A percentile compares a stretch with the other conserved stretches of the same genome.
Evolutionary conservation across 768 basidiomycete genomes (phyloP).

Genomic region (Lentinula sp.): DNA sequence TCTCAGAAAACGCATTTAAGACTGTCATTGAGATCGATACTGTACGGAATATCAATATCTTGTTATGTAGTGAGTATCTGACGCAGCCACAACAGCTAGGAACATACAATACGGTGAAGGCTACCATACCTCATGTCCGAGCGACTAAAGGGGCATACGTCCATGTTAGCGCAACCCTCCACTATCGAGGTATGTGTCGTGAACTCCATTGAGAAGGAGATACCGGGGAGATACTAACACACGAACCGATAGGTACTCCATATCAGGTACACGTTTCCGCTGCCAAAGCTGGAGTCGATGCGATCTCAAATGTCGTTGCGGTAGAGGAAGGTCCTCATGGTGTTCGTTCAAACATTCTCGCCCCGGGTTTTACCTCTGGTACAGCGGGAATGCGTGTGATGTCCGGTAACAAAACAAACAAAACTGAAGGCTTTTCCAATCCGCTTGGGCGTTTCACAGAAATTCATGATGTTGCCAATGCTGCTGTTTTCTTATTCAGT

Average conservation of each 20-base stretch:
- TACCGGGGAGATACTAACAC: neutral
- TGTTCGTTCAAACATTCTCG: conserved; percentile 81
- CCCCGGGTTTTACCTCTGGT: conserved; percentile 74
- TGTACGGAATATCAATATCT: conserved; percentile 26
- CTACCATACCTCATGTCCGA: conserved; percentile 72
- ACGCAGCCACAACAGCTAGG: conserved; percentile 52
- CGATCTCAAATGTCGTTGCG: conserved; percentile 78
- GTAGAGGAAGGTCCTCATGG: conserved; percentile 94
- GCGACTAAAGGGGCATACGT: conserved; percentile 76
- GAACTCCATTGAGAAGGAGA: neutral
- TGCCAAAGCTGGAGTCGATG: conserved; percentile 93
- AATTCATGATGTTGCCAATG: conserved; percentile 61
- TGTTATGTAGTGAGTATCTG: neutral
- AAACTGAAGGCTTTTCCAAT: conserved; percentile 13
- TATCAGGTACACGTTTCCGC: conserved; percentile 93
- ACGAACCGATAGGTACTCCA: conserved; percentile 48
- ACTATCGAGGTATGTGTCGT: conserved; percentile 57
- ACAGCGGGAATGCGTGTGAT: conserved; percentile 77
- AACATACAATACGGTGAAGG: conserved; percentile 92
- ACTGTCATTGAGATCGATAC: conserved; percentile 95
- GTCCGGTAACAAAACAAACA: conserved; percentile 15
- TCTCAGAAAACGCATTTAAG: conserved; percentile 87
- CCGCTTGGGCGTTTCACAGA: conserved; percentile 51
- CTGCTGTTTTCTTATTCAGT: conserved; percentile 77
- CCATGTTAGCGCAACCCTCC: conserved; percentile 85